A percentile compares a stretch with the other conserved stretches of the same genome.
Conservation (phyloP, 306 rosid species). For the Senna tora region DNA sequence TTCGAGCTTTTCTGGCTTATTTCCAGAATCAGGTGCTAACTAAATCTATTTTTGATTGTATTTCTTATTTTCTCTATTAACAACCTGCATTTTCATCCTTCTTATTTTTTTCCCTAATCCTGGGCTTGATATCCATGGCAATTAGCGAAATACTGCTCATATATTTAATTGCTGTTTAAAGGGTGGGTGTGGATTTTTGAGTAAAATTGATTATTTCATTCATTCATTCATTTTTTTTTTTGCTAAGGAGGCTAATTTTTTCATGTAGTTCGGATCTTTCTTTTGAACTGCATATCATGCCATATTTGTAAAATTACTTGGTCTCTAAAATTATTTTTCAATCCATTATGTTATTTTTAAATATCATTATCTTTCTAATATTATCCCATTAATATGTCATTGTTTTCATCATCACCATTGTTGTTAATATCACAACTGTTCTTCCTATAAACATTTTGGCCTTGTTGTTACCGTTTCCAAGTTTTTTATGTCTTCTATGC, state of each 20-base stretch:
- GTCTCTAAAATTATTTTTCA: background rate
- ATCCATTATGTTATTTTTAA: background rate
- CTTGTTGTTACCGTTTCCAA: background rate
- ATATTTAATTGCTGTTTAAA: background rate
- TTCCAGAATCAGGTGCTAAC: conserved; percentile 78
- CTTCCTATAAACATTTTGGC: background rate
- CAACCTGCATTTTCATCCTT: background rate
- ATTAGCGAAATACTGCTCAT: conserved; percentile 4
- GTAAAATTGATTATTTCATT: background rate
- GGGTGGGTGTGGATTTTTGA: background rate
- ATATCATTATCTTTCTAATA: conserved; percentile 1
- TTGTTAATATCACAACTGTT: background rate
- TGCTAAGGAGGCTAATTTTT: conserved; percentile 11
- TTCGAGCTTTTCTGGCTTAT: conserved; percentile 87
- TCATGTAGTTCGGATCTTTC: conserved; percentile 10
- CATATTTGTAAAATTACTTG: background rate
- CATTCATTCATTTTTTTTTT: background rate
- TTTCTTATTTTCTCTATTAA: conserved; percentile 19
- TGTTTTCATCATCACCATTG: background rate
- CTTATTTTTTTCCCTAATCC: background rate
- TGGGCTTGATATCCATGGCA: background rate
- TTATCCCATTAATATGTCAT: conserved; percentile 3
- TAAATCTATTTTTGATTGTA: conserved; percentile 19
- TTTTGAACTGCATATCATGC: background rate
- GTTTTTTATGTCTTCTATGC: conserved; percentile 9